These are phyloP conservation scores for Cryptosporidium parvum DNA, from an alignment of 169 alveolate genomes.

Conservation along the genomic window DNA sequence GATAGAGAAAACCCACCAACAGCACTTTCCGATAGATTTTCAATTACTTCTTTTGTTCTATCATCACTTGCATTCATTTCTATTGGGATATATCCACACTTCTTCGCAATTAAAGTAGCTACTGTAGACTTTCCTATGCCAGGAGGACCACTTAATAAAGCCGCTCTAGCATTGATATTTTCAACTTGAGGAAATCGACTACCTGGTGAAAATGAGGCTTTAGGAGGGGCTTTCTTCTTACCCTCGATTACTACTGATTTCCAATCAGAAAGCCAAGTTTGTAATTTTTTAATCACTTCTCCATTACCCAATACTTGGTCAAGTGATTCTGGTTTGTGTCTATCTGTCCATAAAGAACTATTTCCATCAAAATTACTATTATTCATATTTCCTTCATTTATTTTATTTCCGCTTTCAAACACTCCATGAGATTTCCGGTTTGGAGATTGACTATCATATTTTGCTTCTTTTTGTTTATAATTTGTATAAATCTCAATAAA, in stretches of 20 bases:
- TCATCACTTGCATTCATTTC: slow-evolving; percentile 98
- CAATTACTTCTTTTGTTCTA: slow-evolving; percentile 93
- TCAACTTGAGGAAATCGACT: slow-evolving; percentile 72
- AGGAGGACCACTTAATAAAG: slow-evolving; percentile 97
- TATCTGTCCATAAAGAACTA: slow-evolving; percentile 90
- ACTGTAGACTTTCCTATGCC: slow-evolving; percentile 99
- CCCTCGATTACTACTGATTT: slow-evolving; percentile 90
- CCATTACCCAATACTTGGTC: slow-evolving; percentile 94
- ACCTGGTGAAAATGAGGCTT: slow-evolving; percentile 74
- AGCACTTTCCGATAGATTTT: slow-evolving; percentile 82
- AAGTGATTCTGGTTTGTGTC: slow-evolving; percentile 92
- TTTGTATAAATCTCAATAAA: slow-evolving; percentile 81
- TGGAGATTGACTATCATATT: slow-evolving; percentile 34
- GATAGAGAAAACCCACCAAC: slow-evolving; percentile 56
- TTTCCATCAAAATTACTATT: not conserved
- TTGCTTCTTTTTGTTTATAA: slow-evolving; percentile 65
- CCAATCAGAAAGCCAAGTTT: slow-evolving; percentile 95
- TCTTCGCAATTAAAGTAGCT: slow-evolving; percentile 91
- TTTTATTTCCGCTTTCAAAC: not conserved
- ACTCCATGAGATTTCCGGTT: slow-evolving; percentile 30
- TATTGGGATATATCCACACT: slow-evolving; percentile 90
- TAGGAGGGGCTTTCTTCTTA: slow-evolving; percentile 36
- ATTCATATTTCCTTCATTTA: not conserved
- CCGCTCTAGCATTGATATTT: slow-evolving; percentile 92
- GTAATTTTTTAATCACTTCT: slow-evolving; percentile 86